These are phyloP conservation scores for Fusarium caatingaense DNA, from an alignment of 2,329 filamentous ascomycete genomes.

Conservation along the genomic window DNA sequence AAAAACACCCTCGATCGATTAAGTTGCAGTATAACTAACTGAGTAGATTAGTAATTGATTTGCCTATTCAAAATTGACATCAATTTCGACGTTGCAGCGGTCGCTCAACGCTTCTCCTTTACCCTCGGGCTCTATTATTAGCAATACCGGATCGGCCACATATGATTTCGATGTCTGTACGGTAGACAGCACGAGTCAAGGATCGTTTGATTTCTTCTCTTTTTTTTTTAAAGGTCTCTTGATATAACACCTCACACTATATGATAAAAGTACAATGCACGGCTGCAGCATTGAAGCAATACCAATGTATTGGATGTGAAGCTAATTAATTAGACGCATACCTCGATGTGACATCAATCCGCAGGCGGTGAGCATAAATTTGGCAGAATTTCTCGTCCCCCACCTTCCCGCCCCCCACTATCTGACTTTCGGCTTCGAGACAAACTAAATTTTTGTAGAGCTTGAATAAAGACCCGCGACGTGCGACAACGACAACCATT, in stretches of 20 bases:
- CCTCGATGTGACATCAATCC: slow-evolving; percentile 2
- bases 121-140: not conserved
- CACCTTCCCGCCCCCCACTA: slow-evolving; percentile 48
- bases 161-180: not conserved
- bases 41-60: no score
- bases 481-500: slow-evolving; percentile 5
- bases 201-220: not conserved
- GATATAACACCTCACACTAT: not conserved
- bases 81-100: not conserved
- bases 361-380: slow-evolving; percentile 33
- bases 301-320: not conserved
- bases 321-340: not conserved
- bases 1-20: not conserved
- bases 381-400: slow-evolving; percentile 50
- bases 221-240: no score
- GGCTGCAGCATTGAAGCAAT: not conserved
- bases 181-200: not conserved
- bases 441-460: slow-evolving; percentile 45
- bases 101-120: not conserved
- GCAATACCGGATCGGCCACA: not conserved
- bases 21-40: not conserved
- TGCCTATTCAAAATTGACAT: not conserved
- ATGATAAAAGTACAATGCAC: not conserved
- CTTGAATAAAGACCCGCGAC: slow-evolving; percentile 30
- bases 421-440: slow-evolving; percentile 33